Evolutionary conservation across 2,329 filamentous ascomycete genomes (phyloP).

Genomic region (Botrytis cinerea): DNA sequence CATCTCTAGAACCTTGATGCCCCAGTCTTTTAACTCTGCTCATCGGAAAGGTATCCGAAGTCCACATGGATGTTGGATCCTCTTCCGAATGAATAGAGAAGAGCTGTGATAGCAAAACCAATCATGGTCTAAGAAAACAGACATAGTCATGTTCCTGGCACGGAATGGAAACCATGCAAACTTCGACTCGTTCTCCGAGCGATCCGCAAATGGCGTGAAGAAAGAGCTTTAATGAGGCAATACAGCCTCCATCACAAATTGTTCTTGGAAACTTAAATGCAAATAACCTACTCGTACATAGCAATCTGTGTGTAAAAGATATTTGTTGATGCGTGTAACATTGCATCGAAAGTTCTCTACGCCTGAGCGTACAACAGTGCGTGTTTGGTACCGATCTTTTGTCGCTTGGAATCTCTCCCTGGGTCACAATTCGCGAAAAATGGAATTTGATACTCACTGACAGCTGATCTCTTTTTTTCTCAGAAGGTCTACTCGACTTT

Average conservation of each 20-base stretch:
- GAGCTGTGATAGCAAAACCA: background rate
- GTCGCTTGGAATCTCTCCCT: background rate
- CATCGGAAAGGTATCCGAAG: background rate
- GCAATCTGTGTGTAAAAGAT: too few relatives aligned
- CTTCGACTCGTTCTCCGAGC: constrained; percentile 6
- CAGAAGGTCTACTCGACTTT: background rate
- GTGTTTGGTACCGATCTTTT: constrained; percentile 1
- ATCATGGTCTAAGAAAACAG: background rate
- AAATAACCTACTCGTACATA: background rate
- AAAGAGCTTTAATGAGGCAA: background rate
- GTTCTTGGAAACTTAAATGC: background rate
- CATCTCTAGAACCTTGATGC: background rate
- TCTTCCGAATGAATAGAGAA: background rate
- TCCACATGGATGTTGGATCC: background rate
- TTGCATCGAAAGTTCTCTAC: background rate
- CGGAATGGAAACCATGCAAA: background rate
- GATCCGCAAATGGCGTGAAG: background rate
- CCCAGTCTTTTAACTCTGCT: background rate
- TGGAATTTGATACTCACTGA: background rate
- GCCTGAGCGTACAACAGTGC: constrained; percentile 2
- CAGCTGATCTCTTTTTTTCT: background rate
- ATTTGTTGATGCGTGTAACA: background rate
- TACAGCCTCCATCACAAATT: background rate
- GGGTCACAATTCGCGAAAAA: background rate
- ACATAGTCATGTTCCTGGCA: background rate